phyloP scores from a whole-genome alignment of 2,329 filamentous ascomycete genomes.

The Ramichloridium luteum region DNA sequence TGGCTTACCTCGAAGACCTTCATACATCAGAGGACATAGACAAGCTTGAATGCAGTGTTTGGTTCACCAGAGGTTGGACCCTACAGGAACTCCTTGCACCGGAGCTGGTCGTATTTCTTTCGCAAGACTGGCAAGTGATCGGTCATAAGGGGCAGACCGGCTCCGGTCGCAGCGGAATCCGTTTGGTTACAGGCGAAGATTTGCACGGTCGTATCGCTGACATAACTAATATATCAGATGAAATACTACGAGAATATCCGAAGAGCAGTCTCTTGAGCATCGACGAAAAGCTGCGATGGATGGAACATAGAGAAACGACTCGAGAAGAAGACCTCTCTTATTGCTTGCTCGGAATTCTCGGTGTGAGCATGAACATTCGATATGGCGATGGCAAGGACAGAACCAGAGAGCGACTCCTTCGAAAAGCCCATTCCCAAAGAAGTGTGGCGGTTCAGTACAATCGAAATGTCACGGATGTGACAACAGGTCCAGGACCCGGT shows the following conservation, averaged over 20 bases:
- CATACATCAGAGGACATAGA: neutral
- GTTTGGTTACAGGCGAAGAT: neutral
- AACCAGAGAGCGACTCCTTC: conserved; percentile 1
- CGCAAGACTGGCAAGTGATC: conserved; percentile 3
- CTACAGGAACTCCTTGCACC: conserved; percentile 1
- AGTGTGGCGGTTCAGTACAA: too few relatives aligned
- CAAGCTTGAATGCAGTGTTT: neutral
- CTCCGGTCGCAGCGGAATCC: neutral
- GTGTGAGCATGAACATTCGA: neutral
- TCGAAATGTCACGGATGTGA: too few relatives aligned
- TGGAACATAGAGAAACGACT: conserved; percentile 2
- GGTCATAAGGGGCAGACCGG: conserved; percentile 5
- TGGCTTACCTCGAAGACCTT: conserved; percentile 6
- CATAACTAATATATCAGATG: conserved; percentile 1
- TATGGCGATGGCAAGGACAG: conserved; percentile 3
- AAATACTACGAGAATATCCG: conserved; percentile 2
- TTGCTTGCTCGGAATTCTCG: conserved; percentile 2
- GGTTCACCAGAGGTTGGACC: neutral
- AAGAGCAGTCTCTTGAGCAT: conserved; percentile 1
- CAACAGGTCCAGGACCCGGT: too few relatives aligned
- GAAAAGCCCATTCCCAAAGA: too few relatives aligned
- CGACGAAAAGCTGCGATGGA: conserved; percentile 5
- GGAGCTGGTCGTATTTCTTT: conserved; percentile 1
- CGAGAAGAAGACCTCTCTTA: conserved; percentile 2
- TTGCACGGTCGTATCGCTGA: neutral